Base-by-base conservation (phyloP, 441 rosid genomes). In the Eutrema salsugineum region DNA sequence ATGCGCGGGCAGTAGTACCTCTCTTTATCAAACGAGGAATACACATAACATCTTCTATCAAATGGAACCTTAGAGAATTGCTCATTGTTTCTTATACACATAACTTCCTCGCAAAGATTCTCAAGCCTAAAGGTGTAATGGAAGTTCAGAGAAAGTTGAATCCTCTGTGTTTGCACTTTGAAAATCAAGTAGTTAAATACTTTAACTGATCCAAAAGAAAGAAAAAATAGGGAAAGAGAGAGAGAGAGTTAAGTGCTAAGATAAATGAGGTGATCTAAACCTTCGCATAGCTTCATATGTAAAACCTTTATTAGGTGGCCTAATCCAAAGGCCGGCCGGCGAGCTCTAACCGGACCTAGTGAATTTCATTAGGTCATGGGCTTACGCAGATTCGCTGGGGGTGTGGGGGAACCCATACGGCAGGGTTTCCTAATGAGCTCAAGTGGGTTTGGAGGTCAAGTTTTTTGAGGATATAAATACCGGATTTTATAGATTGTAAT, bases 291-390 rank as follows among this genome's bases (percentile, higher is more conserved):
- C 36, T 46, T 66, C 70, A 66, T 49, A 66, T 66, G 70, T 51
- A 66, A 11, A 24, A 51, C 39, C 70, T 51, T 51, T 66, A 39
- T 51, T 66, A 0, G 70, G 70, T 8, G 61, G 70, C 19, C 71
- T 53, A 53, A 87, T 89, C 95, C 95, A 89, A 42, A 87, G 84
- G n/a, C n/a, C n/a, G n/a, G n/a, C n/a, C n/a, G n/a, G n/a, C n/a
- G n/a, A n/a, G n/a, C n/a, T n/a, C n/a, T n/a, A n/a, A n/a, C n/a
- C n/a, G n/a, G n/a, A n/a, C n/a, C n/a, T n/a, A n/a, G n/a, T n/a
- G n/a, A n/a, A n/a, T n/a, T n/a, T n/a, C n/a, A n/a, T n/a, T n/a
- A n/a, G n/a, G n/a, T n/a, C n/a, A n/a, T n/a, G n/a, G n/a, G n/a
- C n/a, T n/a, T n/a, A n/a, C n/a, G n/a, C n/a, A n/a, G n/a, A n/a